These are phyloP conservation scores for Magnaporthiopsis incrustans DNA, from an alignment of 2,329 filamentous ascomycete genomes.

Conservation along the genomic window DNA sequence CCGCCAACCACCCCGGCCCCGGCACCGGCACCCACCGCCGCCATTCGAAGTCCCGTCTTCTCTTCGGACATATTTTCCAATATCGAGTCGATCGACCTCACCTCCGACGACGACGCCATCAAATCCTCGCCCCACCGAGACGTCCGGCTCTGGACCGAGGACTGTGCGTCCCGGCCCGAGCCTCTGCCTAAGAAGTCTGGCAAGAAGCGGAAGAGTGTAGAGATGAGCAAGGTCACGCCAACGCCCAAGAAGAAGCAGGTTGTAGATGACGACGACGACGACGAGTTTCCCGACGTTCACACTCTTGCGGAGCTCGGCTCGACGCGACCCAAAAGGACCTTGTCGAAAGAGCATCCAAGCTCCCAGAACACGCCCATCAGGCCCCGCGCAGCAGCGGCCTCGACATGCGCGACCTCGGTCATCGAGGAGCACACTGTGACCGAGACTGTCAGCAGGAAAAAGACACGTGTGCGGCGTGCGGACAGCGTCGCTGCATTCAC, in stretches of 20 bases:
- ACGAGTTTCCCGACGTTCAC: conserved; percentile 47
- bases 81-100: conserved; percentile 24
- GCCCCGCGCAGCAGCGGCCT: conserved; percentile 1
- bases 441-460: conserved; percentile 16
- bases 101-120: conserved; percentile 19
- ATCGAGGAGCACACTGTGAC: conserved; percentile 16
- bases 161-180: conserved; percentile 29
- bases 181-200: conserved; percentile 26
- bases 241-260: conserved; percentile 10
- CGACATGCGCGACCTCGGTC: conserved; percentile 10
- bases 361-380: conserved; percentile 1
- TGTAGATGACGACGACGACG: conserved; percentile 22
- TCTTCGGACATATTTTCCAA: conserved; percentile 3
- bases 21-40: too few species aligned
- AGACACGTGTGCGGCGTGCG: conserved; percentile 13
- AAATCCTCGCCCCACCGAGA: conserved; percentile 20
- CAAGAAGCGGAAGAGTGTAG: conserved; percentile 46
- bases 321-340: conserved; percentile 20
- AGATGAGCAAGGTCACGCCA: conserved; percentile 28
- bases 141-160: conserved; percentile 34
- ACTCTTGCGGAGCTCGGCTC: conserved; percentile 34
- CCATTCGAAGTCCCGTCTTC: conserved; percentile 12
- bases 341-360: conserved; percentile 1
- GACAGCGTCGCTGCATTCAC: conserved; percentile 6
- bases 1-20: conserved; percentile 13